phyloP scores from a whole-genome alignment of 23 red algal species.

The Gracilariopsis chorda region DNA sequence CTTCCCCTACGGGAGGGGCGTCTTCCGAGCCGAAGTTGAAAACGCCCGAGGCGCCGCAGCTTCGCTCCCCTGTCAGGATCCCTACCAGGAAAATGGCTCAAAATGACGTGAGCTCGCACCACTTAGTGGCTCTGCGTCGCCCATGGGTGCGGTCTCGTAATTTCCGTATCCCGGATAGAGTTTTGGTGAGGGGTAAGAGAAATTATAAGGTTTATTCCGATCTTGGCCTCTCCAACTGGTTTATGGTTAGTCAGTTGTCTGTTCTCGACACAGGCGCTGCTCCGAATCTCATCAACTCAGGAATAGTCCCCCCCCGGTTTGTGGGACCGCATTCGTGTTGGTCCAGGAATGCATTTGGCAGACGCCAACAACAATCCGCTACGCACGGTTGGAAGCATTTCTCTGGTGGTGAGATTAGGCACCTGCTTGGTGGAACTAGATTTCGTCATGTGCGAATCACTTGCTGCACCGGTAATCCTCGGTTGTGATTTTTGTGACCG shows the following conservation, averaged over 20 bases:
- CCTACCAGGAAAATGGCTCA: not conserved
- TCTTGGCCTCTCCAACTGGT: conserved; percentile 1
- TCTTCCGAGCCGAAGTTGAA: too few species aligned
- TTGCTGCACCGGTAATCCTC: not conserved
- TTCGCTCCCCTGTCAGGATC: too few species aligned
- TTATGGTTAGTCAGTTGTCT: not conserved
- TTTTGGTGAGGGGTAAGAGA: not conserved
- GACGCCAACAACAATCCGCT: too few species aligned
- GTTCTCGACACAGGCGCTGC: not conserved
- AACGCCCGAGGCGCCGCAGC: too few species aligned
- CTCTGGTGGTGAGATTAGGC: too few species aligned
- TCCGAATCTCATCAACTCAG: not conserved
- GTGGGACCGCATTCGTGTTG: not conserved
- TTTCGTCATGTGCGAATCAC: too few species aligned
- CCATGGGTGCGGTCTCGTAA: conserved; percentile 8
- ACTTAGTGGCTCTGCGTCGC: not conserved
- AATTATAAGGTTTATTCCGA: conserved; percentile 32
- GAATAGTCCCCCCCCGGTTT: not conserved
- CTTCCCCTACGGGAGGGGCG: too few species aligned
- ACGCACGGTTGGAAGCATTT: too few species aligned
- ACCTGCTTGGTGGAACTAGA: too few species aligned
- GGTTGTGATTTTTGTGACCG: not conserved
- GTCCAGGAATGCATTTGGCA: not conserved
- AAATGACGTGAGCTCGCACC: not conserved
- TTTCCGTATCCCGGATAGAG: not conserved